phyloP scores from a whole-genome alignment of 163 green algal genomes.

The Trebouxiophyceae sp. region DNA sequence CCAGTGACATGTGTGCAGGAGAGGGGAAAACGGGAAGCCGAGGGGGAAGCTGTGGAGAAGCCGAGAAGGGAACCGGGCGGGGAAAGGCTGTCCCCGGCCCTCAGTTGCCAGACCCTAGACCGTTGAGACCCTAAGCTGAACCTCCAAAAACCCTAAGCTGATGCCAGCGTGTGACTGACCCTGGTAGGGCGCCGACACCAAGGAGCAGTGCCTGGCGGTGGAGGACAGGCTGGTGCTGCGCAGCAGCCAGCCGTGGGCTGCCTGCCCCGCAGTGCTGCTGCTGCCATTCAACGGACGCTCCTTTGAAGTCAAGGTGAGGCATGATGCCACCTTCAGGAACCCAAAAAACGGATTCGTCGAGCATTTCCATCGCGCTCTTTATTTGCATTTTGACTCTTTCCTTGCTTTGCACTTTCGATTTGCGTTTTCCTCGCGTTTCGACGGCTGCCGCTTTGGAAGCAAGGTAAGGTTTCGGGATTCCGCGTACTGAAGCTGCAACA shows the following conservation, averaged over 20 bases:
- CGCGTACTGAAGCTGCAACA: neutral
- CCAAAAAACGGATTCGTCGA: neutral
- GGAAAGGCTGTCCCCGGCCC: neutral
- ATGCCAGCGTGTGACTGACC: too few species aligned
- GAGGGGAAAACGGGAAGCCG: too few species aligned
- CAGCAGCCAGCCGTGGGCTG: conserved; percentile 48
- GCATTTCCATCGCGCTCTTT: neutral
- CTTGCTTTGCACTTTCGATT: neutral
- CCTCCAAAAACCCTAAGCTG: neutral
- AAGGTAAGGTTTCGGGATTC: neutral
- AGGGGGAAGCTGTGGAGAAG: too few species aligned
- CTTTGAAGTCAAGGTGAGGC: conserved; percentile 53
- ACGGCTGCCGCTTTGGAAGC: too few species aligned
- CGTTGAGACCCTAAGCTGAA: neutral
- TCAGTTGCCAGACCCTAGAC: neutral
- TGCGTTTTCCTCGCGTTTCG: neutral
- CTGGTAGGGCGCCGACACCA: conserved; percentile 47
- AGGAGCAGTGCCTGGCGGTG: conserved; percentile 39
- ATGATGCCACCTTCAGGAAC: neutral
- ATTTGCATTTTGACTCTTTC: neutral
- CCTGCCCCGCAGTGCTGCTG: conserved; percentile 56
- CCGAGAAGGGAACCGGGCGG: too few species aligned
- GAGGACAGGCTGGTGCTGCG: conserved; percentile 60
- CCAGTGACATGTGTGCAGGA: too few species aligned
- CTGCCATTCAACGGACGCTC: conserved; percentile 62